Percentiles rank a stretch among this genome's conserved stretches.
phyloP scores from a whole-genome alignment of 1,284 basidiomycete species.

The Irpex rosettiformis region DNA sequence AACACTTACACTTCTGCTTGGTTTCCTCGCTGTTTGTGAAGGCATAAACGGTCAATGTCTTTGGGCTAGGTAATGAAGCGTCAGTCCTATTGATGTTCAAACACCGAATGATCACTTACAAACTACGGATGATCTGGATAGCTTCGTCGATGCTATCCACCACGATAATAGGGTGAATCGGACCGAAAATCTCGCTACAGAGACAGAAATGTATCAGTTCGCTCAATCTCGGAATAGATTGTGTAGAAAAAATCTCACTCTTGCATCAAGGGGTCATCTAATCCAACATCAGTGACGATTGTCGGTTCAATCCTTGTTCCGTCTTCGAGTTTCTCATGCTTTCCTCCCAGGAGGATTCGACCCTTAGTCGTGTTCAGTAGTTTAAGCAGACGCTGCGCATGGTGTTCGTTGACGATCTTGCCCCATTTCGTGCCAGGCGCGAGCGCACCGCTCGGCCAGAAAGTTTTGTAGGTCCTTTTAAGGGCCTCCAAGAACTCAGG shows the following conservation, averaged over 20 bases:
- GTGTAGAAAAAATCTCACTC: conserved; percentile 31
- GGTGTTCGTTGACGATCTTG: conserved; percentile 44
- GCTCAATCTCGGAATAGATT: no score
- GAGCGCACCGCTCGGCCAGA: conserved; percentile 38
- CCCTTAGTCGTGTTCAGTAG: conserved; percentile 54
- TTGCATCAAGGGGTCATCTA: conserved; percentile 52
- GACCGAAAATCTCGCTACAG: conserved; percentile 67
- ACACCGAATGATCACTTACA: conserved; percentile 28
- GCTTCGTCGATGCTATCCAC: conserved; percentile 51
- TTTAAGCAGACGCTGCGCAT: conserved; percentile 47
- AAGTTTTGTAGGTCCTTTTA: conserved; percentile 32
- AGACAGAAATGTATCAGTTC: background rate
- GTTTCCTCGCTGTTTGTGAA: conserved; percentile 41
- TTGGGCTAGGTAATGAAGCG: conserved; percentile 28
- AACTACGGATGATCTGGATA: conserved; percentile 43
- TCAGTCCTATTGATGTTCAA: background rate
- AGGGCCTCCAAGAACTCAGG: conserved; percentile 51
- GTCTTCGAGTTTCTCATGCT: conserved; percentile 29
- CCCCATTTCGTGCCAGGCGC: conserved; percentile 34
- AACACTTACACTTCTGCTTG: conserved; percentile 36
- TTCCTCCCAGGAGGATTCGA: conserved; percentile 52
- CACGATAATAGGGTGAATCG: conserved; percentile 60
- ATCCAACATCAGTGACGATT: conserved; percentile 42
- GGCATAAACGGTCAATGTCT: conserved; percentile 46
- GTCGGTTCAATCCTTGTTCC: conserved; percentile 43